Evolutionary conservation across 306 rosid genomes (phyloP).

Genomic region (Begonia peltatifolia): DNA sequence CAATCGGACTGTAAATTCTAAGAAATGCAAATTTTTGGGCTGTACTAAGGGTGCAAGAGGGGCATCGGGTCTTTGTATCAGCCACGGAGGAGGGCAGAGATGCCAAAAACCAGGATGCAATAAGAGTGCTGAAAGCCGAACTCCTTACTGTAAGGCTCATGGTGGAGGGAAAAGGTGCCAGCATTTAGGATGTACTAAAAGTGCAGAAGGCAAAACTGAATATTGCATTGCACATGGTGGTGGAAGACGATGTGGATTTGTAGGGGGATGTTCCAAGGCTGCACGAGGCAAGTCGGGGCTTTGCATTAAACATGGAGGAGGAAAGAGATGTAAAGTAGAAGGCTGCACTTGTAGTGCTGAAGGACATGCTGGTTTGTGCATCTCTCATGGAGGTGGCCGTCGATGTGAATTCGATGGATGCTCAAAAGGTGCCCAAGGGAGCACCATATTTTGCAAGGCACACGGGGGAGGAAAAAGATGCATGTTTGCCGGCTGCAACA

Average conservation of each 20-base stretch:
- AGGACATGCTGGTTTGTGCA: neutral
- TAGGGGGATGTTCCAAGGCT: neutral
- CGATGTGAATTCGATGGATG: constrained; percentile 18
- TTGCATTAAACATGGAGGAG: neutral
- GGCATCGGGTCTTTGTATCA: constrained; percentile 51
- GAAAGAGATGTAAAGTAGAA: neutral
- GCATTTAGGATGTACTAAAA: neutral
- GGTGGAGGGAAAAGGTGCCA: constrained; percentile 2
- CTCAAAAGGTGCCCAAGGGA: constrained; percentile 57
- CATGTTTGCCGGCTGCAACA: constrained; percentile 34
- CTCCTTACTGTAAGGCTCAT: constrained; percentile 45
- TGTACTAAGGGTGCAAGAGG: constrained; percentile 36
- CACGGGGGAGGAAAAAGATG: constrained; percentile 12
- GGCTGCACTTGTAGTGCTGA: neutral
- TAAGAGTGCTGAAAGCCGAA: constrained; percentile 53
- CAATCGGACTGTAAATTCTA: neutral
- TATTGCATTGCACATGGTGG: neutral
- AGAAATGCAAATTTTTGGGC: constrained; percentile 2
- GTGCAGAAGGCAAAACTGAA: neutral
- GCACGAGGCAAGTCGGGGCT: neutral
- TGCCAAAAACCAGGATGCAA: constrained; percentile 55
- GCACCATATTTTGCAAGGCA: constrained; percentile 48
- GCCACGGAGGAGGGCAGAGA: constrained; percentile 62
- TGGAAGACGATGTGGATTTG: neutral
- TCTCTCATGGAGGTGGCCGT: neutral